Conservation (phyloP, 176 grass and related monocot genomes). For the Hsuehochloa calcarea region DNA sequence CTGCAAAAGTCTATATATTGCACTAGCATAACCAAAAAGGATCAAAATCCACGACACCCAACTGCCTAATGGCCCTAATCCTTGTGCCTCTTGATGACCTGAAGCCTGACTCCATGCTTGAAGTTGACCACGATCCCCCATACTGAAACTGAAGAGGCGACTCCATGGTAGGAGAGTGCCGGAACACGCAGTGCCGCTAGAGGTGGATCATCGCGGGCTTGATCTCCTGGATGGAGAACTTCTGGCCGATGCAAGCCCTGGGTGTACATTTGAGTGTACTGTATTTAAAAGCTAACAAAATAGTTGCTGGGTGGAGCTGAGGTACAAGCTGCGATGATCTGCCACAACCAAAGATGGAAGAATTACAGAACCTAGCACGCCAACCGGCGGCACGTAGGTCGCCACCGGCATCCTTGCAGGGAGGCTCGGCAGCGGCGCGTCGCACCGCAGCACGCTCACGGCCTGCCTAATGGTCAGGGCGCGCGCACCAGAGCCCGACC, state of each 20-base stretch:
- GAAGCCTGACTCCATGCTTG: conserved; percentile 47
- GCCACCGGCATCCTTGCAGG: conserved; percentile 24
- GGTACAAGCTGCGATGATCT: too few species aligned
- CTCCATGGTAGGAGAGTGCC: conserved; percentile 48
- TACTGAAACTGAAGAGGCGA: conserved; percentile 49
- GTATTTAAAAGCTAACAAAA: too few species aligned
- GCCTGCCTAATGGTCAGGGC: conserved; percentile 30
- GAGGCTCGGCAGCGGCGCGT: conserved; percentile 9
- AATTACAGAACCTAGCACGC: too few species aligned
- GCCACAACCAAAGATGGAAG: too few species aligned
- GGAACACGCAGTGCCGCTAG: conserved; percentile 37
- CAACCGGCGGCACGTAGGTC: neutral
- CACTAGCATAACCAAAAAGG: neutral
- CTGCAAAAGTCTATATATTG: neutral
- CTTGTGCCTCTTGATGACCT: conserved; percentile 36
- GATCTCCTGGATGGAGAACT: conserved; percentile 49
- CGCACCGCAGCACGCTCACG: conserved; percentile 6
- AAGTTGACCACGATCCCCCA: conserved; percentile 45
- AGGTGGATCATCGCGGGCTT: neutral
- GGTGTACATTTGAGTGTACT: conserved; percentile 51
- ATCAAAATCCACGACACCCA: neutral
- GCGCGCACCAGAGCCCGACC: neutral
- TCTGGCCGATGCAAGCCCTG: conserved; percentile 52
- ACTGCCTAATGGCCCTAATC: neutral
- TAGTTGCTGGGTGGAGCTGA: too few species aligned